These are phyloP conservation scores for Rhizopogon sp. DNA, from an alignment of 768 basidiomycete genomes.

Conservation along the genomic window DNA sequence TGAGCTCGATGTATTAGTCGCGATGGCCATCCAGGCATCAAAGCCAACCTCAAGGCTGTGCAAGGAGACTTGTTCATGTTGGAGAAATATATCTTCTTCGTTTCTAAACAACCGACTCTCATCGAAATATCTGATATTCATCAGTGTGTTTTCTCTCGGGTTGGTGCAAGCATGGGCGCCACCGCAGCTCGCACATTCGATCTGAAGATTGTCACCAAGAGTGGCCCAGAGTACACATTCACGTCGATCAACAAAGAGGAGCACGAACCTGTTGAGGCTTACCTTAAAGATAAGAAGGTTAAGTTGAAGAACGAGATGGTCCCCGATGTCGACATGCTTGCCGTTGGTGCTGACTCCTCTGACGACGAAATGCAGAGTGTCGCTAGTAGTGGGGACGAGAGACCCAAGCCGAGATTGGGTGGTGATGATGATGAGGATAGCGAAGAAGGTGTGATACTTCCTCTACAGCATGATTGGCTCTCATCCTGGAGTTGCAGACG, in stretches of 20 bases:
- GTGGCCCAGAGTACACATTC: slow-evolving; percentile 83
- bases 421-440: slow-evolving; percentile 73
- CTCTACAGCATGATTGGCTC: background rate
- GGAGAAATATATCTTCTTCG: slow-evolving; percentile 97
- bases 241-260: slow-evolving; percentile 96
- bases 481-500: slow-evolving; percentile 42
- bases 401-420: slow-evolving; percentile 43
- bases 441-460: slow-evolving; percentile 49
- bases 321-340: slow-evolving; percentile 77
- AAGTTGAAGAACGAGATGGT: slow-evolving; percentile 95
- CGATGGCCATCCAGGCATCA: slow-evolving; percentile 90
- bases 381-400: slow-evolving; percentile 62
- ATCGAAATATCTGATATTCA: slow-evolving; percentile 88
- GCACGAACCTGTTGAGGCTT: slow-evolving; percentile 78
- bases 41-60: slow-evolving; percentile 94
- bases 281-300: slow-evolving; percentile 87
- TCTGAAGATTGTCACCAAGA: slow-evolving; percentile 82
- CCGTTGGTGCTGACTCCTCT: slow-evolving; percentile 57
- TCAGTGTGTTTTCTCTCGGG: slow-evolving; percentile 88
- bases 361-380: slow-evolving; percentile 86
- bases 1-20: slow-evolving; percentile 43
- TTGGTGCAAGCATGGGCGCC: slow-evolving; percentile 78
- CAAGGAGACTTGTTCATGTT: slow-evolving; percentile 98
- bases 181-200: slow-evolving; percentile 92
- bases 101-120: slow-evolving; percentile 91